phyloP scores from a whole-genome alignment of 164 flowering plant species.

The Chimonanthus praecox region DNA sequence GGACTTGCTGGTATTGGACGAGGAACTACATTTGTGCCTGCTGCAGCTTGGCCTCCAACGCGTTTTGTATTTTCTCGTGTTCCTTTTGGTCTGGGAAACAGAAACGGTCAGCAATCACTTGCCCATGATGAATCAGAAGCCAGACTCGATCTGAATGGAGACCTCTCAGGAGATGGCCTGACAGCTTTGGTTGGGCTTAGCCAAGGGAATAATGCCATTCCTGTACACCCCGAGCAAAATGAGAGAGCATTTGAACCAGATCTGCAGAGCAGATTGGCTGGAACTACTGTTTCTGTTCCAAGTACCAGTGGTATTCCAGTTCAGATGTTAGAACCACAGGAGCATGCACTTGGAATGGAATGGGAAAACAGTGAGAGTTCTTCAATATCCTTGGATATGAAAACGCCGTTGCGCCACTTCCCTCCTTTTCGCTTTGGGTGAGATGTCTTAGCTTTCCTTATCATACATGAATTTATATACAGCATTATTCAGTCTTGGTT shows the following conservation, averaged over 20 bases:
- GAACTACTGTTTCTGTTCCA: slow-evolving; percentile 41
- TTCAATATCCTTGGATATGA: slow-evolving; percentile 79
- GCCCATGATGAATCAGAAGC: slow-evolving; percentile 83
- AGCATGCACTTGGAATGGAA: slow-evolving; percentile 49
- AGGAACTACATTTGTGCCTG: slow-evolving; percentile 72
- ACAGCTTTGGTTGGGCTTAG: slow-evolving; percentile 91
- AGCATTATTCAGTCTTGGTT: not conserved
- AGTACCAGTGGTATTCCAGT: slow-evolving; percentile 42
- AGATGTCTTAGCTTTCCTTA: slow-evolving; percentile 13
- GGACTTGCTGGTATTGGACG: slow-evolving; percentile 98
- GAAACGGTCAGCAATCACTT: slow-evolving; percentile 69
- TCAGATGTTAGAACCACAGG: slow-evolving; percentile 65
- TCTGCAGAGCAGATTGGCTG: slow-evolving; percentile 37
- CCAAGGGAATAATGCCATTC: slow-evolving; percentile 47
- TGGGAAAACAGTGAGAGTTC: slow-evolving; percentile 68
- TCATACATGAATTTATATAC: too few species aligned
- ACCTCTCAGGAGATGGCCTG: slow-evolving; percentile 82
- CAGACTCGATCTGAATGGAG: slow-evolving; percentile 71
- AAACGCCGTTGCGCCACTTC: slow-evolving; percentile 87
- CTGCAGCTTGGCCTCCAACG: slow-evolving; percentile 81
- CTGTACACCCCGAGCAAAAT: slow-evolving; percentile 47
- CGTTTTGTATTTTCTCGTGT: slow-evolving; percentile 93
- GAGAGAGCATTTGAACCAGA: slow-evolving; percentile 53
- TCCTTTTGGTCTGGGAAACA: slow-evolving; percentile 75
- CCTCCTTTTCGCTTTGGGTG: slow-evolving; percentile 99